A percentile compares a stretch with the other conserved stretches of the same genome.
These are phyloP conservation scores for Pseudonectria foliicola DNA, from an alignment of 2,329 filamentous ascomycete species.

Conservation along the genomic window DNA sequence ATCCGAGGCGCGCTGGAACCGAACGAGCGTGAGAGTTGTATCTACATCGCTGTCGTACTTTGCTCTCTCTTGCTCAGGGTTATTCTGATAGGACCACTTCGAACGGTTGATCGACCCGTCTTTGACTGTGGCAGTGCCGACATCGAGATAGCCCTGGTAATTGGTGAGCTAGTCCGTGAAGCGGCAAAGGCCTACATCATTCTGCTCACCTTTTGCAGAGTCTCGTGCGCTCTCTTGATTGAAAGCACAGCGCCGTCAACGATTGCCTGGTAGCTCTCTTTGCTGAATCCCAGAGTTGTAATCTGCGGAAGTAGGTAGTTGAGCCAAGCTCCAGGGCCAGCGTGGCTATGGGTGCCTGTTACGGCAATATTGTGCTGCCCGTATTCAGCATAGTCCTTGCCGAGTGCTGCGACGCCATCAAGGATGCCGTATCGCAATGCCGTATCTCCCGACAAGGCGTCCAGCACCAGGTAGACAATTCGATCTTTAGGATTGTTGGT, in stretches of 20 bases:
- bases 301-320: constrained; percentile 93
- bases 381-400: constrained; percentile 67
- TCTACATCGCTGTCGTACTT: constrained; percentile 52
- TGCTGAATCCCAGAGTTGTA: constrained; percentile 77
- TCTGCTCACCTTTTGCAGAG: constrained; percentile 34
- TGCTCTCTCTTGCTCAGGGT: constrained; percentile 67
- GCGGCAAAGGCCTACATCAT: too few species aligned
- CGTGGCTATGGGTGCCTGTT: constrained; percentile 88
- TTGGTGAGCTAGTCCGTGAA: neutral
- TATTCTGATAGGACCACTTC: constrained; percentile 79
- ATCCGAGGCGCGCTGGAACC: constrained; percentile 68
- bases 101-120: constrained; percentile 87
- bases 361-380: constrained; percentile 76
- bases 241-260: constrained; percentile 79
- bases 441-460: constrained; percentile 82
- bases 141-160: constrained; percentile 55
- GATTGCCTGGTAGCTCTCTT: constrained; percentile 81
- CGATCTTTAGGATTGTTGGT: constrained; percentile 58
- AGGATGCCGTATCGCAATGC: constrained; percentile 83
- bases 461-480: constrained; percentile 81
- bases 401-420: constrained; percentile 61
- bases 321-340: constrained; percentile 85
- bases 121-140: constrained; percentile 61
- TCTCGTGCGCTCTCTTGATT: constrained; percentile 67
- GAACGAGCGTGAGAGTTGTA: constrained; percentile 65